Evolutionary conservation across 345 rosid species (phyloP).

Genomic region (Hibiscus syriacus): DNA sequence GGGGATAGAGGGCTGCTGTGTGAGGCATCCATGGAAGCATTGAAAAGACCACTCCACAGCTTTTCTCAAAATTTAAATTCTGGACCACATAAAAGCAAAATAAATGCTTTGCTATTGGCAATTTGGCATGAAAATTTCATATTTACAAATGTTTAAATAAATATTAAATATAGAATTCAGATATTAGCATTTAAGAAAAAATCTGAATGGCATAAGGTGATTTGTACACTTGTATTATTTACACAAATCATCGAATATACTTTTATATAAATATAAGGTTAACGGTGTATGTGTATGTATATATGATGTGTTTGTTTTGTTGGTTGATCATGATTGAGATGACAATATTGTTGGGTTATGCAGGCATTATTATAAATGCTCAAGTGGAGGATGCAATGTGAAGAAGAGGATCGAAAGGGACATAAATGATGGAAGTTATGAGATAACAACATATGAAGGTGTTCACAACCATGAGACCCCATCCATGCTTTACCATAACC

Average conservation of each 20-base stretch:
- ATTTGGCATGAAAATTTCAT: too few relatives aligned
- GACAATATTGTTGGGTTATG: background rate
- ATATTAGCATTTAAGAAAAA: background rate
- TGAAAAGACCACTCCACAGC: background rate
- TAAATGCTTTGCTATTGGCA: background rate
- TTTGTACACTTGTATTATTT: background rate
- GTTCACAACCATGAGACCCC: slow-evolving; percentile 67
- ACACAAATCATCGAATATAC: too few relatives aligned
- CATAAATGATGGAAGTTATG: slow-evolving; percentile 49
- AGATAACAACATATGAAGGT: slow-evolving; percentile 88
- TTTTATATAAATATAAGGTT: too few relatives aligned
- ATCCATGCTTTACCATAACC: slow-evolving; percentile 27
- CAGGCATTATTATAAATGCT: slow-evolving; percentile 9
- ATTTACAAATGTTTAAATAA: too few relatives aligned
- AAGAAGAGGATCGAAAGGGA: slow-evolving; percentile 88
- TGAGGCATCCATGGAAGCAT: too few relatives aligned
- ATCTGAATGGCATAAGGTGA: background rate
- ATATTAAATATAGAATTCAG: too few relatives aligned
- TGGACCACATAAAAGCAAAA: slow-evolving; percentile 1
- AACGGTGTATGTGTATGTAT: background rate
- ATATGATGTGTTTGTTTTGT: background rate
- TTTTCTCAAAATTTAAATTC: background rate
- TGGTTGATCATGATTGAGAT: background rate
- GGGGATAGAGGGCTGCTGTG: too few relatives aligned
- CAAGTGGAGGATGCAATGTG: slow-evolving; percentile 61